Evolutionary conservation across 2,329 filamentous ascomycete genomes (phyloP).

Genomic region (Cytospora paraplurivora): DNA sequence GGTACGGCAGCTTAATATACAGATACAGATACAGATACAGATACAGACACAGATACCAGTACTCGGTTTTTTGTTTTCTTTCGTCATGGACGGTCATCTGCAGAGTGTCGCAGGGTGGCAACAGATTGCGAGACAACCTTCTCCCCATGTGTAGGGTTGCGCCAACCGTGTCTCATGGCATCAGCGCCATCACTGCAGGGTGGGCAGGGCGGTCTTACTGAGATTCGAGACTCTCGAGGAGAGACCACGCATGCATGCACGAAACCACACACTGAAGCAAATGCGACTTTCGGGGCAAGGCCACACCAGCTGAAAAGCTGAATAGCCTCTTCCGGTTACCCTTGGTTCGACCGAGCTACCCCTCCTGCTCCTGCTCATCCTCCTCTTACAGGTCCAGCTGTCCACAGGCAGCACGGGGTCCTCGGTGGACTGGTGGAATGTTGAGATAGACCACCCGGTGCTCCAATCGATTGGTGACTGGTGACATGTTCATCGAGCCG

Average conservation of each 20-base stretch:
- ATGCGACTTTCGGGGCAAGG: background rate
- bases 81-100: constrained; percentile 9
- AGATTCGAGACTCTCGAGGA: constrained; percentile 16
- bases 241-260: background rate
- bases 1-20: background rate
- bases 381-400: constrained; percentile 12
- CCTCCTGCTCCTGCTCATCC: constrained; percentile 6
- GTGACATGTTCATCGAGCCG: constrained; percentile 8
- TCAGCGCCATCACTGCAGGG: constrained; percentile 25
- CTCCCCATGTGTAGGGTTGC: constrained; percentile 16
- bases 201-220: constrained; percentile 25
- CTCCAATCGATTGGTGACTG: constrained; percentile 8
- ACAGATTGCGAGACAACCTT: constrained; percentile 23
- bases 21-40: no score
- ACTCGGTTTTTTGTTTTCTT: background rate
- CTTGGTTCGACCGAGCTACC: background rate
- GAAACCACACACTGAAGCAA: background rate
- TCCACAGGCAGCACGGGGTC: constrained; percentile 12
- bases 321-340: background rate
- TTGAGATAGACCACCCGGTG: constrained; percentile 5
- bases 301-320: constrained; percentile 8
- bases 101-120: constrained; percentile 23
- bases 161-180: constrained; percentile 26
- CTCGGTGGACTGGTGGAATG: constrained; percentile 8
- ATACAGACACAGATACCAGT: no score